Evolutionary conservation across 1,284 basidiomycete genomes (phyloP), one percentile per base, ranked within the genome.

Genomic region (Austroboletus rostrupii): DNA sequence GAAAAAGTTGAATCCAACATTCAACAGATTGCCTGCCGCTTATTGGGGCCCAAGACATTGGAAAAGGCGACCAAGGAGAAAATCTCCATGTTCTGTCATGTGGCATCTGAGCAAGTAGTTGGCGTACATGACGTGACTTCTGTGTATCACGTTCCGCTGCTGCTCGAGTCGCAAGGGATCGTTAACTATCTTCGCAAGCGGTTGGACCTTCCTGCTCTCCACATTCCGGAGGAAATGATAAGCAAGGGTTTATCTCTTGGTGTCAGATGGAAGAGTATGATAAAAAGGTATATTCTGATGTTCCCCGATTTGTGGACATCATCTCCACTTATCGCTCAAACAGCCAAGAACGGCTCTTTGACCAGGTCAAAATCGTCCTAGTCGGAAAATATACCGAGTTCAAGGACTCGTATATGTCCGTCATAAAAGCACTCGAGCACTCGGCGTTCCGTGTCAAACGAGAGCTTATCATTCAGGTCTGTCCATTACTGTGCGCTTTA

Each of bases 61-160:
- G 84, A 90, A 49, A 78, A 81, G 4, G 78, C 88, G 1, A 96
- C 96, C 40, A 97, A 95, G 72, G 81, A 87, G 63, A 99, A 99
- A 70, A 95, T 99, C 42, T 94, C 92, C 56, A 98, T 99, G 95
- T 99, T 99, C 80, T 99, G 96, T 71, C 97, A 99, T 66, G 96
- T 99, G 56, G 77, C 84, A 1, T 79, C 90, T 5, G 88, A 94
- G 62, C 97, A 99, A 70, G 97, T 99, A 37, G 79, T 99, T 50
- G 96, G 93, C 49, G 92, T 99, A 13, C 96, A 98, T 70, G 94
- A 99, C 65, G 92, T 99, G 37, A 85, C 87, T 8, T 97, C 95
- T 19, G 93, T 98, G 32, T 99, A 99, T 71, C 96, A 99, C 65
- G 96, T 99, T 29, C 97, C 97, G 1, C 78, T 99, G 8, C 78